Base-by-base conservation (phyloP, 2,329 filamentous ascomycete species). In the Pseudogymnoascus sp. region DNA sequence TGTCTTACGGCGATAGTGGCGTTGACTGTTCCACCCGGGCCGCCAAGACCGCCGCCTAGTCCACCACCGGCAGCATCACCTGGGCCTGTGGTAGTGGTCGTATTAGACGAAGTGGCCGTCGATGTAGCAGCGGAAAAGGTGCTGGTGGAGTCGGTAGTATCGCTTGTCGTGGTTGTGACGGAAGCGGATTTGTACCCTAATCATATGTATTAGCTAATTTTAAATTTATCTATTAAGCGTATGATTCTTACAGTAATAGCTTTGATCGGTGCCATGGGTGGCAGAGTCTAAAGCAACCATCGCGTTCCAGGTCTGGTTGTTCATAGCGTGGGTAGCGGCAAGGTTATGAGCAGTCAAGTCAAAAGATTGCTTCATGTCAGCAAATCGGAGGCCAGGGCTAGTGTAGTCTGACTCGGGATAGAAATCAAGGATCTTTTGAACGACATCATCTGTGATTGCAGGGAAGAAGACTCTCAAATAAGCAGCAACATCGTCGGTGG, bases 291-390 rank as follows among this genome's bases (percentile, higher is more conserved):
- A 65, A 11, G 69, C 70, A 21, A 75, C 71, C 68, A 71, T 67
- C 1, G 71, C 73, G 64, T 76, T 76, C 74, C 73, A 76, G 4
- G 73, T 75, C 42, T 75, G 64, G 67, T 75, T 75, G 6, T 72
- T 66, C 23, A 76, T 62, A 23, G 73, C 73, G 10, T 72, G 68
- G 1, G 74, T 76, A 0, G 75, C 62, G 4, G 73, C 74, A 21
- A 74, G 67, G 65, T 75, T 70, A 53, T 75, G 69, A 3, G 71
- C 72, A 1, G 72, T 74, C 21, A 75, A 64, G 62, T 75, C 72
- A 50, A 75, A 72, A 3, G 68, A 70, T 65, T 76, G 73, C 64
- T 74, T 71, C 67, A 75, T 76, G 60, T 76, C 74, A 7, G 72
- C 63, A 50, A 75, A 75, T 29, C 73, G 70, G 4, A 75, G 69